Percentiles rank a stretch among this genome's conserved stretches.
These are phyloP conservation scores for Zygoascus flipseniorum DNA, from an alignment of 805 yeast genomes.

Conservation along the genomic window DNA sequence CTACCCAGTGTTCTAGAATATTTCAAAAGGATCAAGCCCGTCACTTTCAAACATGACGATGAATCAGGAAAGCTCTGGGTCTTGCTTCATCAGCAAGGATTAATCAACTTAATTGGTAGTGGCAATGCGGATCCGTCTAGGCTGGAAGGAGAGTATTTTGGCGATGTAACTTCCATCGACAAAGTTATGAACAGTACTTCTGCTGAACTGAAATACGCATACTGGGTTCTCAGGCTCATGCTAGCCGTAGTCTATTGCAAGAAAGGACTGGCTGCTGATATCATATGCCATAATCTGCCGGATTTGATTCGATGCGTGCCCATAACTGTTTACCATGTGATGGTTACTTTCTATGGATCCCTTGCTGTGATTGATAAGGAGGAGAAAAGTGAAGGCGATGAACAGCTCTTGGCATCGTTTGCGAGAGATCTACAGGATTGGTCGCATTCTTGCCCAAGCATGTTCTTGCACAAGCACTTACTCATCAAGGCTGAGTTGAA, in stretches of 20 bases:
- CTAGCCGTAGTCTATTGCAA: slow-evolving; percentile 19
- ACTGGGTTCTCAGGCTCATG: slow-evolving; percentile 15
- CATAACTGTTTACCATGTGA: slow-evolving; percentile 19
- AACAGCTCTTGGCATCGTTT: slow-evolving; percentile 21
- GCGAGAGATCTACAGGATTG: slow-evolving; percentile 28
- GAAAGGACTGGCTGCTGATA: slow-evolving; percentile 17
- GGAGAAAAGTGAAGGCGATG: slow-evolving; percentile 16
- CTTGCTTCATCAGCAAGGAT: slow-evolving; percentile 14
- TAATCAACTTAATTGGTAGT: slow-evolving; percentile 16
- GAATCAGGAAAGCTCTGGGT: slow-evolving; percentile 18
- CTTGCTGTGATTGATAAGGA: slow-evolving; percentile 22
- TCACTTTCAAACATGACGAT: slow-evolving; percentile 7
- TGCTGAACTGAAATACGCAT: slow-evolving; percentile 17
- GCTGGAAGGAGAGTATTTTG: slow-evolving; percentile 17
- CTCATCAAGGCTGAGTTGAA: slow-evolving; percentile 31
- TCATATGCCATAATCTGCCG: slow-evolving; percentile 16
- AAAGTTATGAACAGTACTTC: slow-evolving; percentile 9
- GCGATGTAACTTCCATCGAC: slow-evolving; percentile 6
- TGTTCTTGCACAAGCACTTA: slow-evolving; percentile 33
- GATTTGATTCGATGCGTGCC: slow-evolving; percentile 15
- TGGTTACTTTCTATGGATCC: slow-evolving; percentile 21
- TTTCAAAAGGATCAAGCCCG: slow-evolving; percentile 14
- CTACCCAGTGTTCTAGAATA: slow-evolving; percentile 13
- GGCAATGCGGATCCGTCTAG: slow-evolving; percentile 15
- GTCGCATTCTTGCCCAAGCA: slow-evolving; percentile 30